phyloP scores from a whole-genome alignment of 73 alveolate genomes.

The Paramecium tetraurelia region DNA sequence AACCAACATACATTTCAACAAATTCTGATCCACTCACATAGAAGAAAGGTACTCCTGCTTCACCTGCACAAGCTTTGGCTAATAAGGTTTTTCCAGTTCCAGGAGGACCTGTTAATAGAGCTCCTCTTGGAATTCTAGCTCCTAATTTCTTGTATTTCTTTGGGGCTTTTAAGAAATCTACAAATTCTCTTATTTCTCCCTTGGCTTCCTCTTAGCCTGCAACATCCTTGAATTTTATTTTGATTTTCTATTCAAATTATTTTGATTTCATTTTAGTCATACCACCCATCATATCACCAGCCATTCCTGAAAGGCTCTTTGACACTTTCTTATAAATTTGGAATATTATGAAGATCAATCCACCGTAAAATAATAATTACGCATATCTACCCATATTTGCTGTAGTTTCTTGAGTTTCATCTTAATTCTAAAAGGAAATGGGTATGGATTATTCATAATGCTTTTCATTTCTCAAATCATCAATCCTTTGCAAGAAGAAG shows the following conservation, averaged over 20 bases:
- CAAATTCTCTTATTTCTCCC: constrained; percentile 90
- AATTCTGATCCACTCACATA: constrained; percentile 78
- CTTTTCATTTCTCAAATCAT: neutral
- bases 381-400: neutral
- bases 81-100: constrained; percentile 98
- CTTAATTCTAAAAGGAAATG: neutral
- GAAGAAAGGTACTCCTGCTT: constrained; percentile 60
- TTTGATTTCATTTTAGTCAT: neutral
- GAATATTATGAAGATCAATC: neutral
- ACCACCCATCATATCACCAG: constrained; percentile 43
- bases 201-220: constrained; percentile 98
- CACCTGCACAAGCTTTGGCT: constrained; percentile 78
- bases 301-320: neutral
- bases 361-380: neutral
- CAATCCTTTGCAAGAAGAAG: neutral
- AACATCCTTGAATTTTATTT: constrained; percentile 73
- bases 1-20: constrained; percentile 92
- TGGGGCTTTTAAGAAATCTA: constrained; percentile 91
- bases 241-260: constrained; percentile 61
- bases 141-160: constrained; percentile 78
- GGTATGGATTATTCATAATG: neutral
- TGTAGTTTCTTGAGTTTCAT: constrained; percentile 12
- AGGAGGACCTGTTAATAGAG: constrained; percentile 89
- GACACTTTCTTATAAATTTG: neutral
- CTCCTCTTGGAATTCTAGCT: constrained; percentile 91